Conservation (phyloP, 352 stramenopile genomes). For the Phytopythium boreale region DNA sequence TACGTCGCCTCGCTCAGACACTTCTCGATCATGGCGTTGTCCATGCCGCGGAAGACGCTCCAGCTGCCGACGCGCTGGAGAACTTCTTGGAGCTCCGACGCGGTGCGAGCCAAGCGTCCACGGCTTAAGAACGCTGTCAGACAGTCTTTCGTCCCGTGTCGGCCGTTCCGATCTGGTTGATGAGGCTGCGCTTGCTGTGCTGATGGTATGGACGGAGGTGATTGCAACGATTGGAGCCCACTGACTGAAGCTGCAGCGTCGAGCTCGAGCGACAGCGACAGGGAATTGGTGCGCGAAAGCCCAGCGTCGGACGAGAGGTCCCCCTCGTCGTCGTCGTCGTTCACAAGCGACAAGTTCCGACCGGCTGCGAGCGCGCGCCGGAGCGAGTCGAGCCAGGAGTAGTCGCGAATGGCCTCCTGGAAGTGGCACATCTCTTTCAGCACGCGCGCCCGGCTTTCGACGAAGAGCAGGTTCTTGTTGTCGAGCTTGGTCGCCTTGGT, state of each 20-base stretch:
- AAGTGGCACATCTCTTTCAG: constrained; percentile 61
- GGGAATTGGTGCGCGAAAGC: background rate
- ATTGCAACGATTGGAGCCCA: background rate
- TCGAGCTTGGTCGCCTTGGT: constrained; percentile 65
- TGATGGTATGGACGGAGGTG: background rate
- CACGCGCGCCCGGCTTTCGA: constrained; percentile 62
- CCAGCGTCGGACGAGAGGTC: background rate
- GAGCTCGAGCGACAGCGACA: background rate
- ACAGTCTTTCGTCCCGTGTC: background rate
- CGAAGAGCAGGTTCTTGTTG: constrained; percentile 53
- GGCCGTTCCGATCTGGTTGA: background rate
- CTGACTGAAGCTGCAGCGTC: background rate
- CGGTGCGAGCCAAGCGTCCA: background rate
- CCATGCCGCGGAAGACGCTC: constrained; percentile 59
- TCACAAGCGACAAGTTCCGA: background rate
- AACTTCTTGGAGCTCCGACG: background rate
- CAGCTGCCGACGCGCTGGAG: constrained; percentile 20
- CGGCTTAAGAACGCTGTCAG: background rate
- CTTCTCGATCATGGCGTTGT: constrained; percentile 38
- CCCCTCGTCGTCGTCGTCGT: background rate
- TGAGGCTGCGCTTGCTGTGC: background rate
- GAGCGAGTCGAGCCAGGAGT: constrained; percentile 57
- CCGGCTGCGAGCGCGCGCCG: constrained; percentile 15
- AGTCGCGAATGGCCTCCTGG: constrained; percentile 68
- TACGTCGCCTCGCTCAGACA: constrained; percentile 45